Evolutionary conservation across 768 basidiomycete species (phyloP), one percentile per base, ranked within the genome.

Genomic region (Dioszegia hungarica): DNA sequence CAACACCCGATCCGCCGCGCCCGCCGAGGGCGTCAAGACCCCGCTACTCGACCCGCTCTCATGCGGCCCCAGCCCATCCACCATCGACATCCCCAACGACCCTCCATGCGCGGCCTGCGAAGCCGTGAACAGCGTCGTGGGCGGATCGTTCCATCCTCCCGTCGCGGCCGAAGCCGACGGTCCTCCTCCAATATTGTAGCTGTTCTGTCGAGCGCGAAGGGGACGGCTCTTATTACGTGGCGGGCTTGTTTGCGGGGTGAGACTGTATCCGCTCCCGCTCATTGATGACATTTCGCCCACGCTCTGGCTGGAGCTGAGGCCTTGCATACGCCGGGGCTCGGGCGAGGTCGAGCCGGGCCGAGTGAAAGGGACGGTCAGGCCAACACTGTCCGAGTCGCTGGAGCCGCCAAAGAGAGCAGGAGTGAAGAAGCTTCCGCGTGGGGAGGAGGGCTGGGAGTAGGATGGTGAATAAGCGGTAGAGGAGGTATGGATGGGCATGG

Each of bases 121-220:
- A 33, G 31, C 31, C 6, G 34, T 29, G 12, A 57, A 48, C 47
- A 62, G 52, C 6, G 25, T 31, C 17, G 47, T 24, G 0, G 74
- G 74, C 6, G 70, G 70, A 58, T 75, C 74, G 34, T 75, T 75
- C 74, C 74, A 75, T 25, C 22, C 63, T 54, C 54, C 25, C 36
- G 53, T 6, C 1, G 24, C 19, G 5, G 17, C 48, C 33, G 34
- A 33, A 47, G 22, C 40, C 40, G 28, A n/a, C n/a, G 40, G 24
- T 36, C 43, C 31, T 29, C 38, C 49, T 2, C 34, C 49, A 24
- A 28, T 17, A 51, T 51, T 51, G n/a, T 37, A 51, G 37, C 49
- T 51, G 17, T 36, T 38, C 22, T 51, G 49, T 20, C 49, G 34
- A 10, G 49, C 49, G 10, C 49, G 34, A 4, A 51, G 20, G n/a